These are phyloP conservation scores for Lichtheimia ramosa DNA, from an alignment of 371 early-diverging fungal species.

Conservation along the genomic window DNA sequence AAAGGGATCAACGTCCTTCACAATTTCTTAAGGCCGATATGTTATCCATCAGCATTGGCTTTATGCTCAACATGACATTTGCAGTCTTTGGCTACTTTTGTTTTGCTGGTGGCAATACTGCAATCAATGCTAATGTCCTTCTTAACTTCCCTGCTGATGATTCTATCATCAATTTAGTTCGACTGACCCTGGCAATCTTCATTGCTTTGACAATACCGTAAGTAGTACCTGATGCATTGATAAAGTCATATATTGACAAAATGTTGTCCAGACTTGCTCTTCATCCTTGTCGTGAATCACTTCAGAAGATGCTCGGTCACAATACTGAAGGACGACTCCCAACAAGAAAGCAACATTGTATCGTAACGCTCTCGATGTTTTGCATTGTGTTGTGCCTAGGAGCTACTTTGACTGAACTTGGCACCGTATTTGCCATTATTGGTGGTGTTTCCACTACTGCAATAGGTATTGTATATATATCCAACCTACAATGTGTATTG, in stretches of 20 bases:
- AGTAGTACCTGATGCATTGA: conserved; percentile 15
- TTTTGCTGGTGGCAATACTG: conserved; percentile 39
- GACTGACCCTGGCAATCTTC: conserved; percentile 43
- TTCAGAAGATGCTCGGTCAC: conserved; percentile 43
- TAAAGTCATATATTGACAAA: neutral
- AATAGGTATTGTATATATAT: conserved; percentile 20
- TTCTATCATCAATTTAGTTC: conserved; percentile 44
- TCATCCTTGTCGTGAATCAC: conserved; percentile 52
- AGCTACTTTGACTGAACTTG: conserved; percentile 44
- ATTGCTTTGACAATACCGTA: conserved; percentile 52
- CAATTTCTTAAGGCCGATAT: conserved; percentile 41
- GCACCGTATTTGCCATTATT: conserved; percentile 51
- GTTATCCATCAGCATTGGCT: conserved; percentile 37
- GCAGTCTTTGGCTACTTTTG: conserved; percentile 52
- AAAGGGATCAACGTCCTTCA: conserved; percentile 31
- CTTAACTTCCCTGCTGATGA: conserved; percentile 53
- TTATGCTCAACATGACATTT: conserved; percentile 50
- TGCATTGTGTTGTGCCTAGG: conserved; percentile 40
- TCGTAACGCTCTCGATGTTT: conserved; percentile 37
- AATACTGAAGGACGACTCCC: conserved; percentile 26
- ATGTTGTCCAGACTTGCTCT: conserved; percentile 32
- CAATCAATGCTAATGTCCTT: conserved; percentile 49
- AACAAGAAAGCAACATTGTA: conserved; percentile 38
- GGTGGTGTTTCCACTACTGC: conserved; percentile 59
- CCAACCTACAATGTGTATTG: neutral